Evolutionary conservation across 257 asterid genomes (phyloP).

Genomic region (Nicotiana benthamiana): DNA sequence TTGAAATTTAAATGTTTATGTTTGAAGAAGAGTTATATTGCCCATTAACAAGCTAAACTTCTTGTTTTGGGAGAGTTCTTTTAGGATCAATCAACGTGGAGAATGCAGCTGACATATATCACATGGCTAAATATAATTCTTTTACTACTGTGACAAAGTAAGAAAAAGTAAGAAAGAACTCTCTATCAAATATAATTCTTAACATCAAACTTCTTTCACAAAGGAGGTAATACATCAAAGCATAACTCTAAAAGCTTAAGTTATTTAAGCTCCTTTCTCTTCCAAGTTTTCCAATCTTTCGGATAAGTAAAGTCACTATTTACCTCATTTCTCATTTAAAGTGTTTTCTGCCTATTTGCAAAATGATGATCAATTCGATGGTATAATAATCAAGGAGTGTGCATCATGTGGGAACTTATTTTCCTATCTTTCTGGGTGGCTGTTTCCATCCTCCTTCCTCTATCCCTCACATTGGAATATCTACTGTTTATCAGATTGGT

Average conservation of each 20-base stretch:
- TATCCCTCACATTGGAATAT: neutral
- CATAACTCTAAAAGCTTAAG: neutral
- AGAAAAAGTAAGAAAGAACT: neutral
- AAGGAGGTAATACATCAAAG: neutral
- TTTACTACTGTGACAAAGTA: neutral
- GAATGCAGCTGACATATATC: neutral
- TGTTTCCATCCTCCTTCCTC: neutral
- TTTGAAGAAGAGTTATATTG: neutral
- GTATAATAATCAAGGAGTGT: neutral
- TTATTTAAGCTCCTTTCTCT: neutral
- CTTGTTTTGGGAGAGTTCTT: neutral
- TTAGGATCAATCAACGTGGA: neutral
- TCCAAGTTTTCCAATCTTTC: neutral
- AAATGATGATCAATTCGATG: neutral
- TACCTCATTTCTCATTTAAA: neutral
- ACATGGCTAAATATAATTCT: neutral
- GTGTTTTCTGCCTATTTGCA: neutral
- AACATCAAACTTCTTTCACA: neutral
- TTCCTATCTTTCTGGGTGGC: neutral
- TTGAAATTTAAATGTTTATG: neutral
- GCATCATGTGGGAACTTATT: conserved; percentile 1
- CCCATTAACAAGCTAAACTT: neutral
- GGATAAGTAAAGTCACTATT: neutral
- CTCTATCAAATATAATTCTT: neutral
- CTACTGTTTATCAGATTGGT: conserved; percentile 46